Base-by-base conservation (phyloP, 768 basidiomycete genomes). In the Auriscalpium microsporum region DNA sequence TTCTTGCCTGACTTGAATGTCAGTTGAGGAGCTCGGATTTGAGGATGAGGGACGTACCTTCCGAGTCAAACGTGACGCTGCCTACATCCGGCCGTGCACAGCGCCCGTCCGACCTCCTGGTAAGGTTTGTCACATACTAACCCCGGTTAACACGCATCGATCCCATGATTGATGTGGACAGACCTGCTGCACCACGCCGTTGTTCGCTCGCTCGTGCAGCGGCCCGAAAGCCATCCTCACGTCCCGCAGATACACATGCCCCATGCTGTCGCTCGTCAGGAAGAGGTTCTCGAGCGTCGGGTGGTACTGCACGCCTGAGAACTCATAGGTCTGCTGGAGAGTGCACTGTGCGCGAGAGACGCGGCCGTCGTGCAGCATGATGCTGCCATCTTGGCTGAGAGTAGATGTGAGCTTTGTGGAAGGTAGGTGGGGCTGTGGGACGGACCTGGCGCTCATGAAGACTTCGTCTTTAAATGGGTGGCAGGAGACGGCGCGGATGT, bases 181-280 rank as follows among this genome's bases (percentile, higher is more conserved):
- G 54, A 83, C 83, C 53, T 57, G 74, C 55, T 77, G 77, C 8
- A 87, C 80, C 1, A 85, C 71, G 0, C 86, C 86, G 11, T 77
- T 66, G 16, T 72, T 67, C 2, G 76, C 72, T 37, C 81, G 68
- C 10, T 65, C 66, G 16, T 67, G 67, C 17, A 67, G 61, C 45
- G 82, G 73, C 17, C 84, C 83, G 67, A 89, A 90, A 0, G 85
- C 79, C 84, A 88, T 89, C 11, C 88, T 75, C 14, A 72, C 69
- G 66, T 91, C 88, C 14, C 86, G 79, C 55, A 91, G 78, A 60
- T 76, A 81, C 3, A 89, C 82, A 21, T 69, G 67, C 4, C 88
- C 87, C 14, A 63, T 68, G 10, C 64, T 70, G 58, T 88, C 84
- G 54, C 82, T 79, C 3, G 83, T 86, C 6, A 77, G 78, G 58